A percentile compares a stretch with the other conserved stretches of the same genome.
phyloP scores from a whole-genome alignment of 495 filamentous ascomycete species.

The Lasiosphaeriaceae sp. region DNA sequence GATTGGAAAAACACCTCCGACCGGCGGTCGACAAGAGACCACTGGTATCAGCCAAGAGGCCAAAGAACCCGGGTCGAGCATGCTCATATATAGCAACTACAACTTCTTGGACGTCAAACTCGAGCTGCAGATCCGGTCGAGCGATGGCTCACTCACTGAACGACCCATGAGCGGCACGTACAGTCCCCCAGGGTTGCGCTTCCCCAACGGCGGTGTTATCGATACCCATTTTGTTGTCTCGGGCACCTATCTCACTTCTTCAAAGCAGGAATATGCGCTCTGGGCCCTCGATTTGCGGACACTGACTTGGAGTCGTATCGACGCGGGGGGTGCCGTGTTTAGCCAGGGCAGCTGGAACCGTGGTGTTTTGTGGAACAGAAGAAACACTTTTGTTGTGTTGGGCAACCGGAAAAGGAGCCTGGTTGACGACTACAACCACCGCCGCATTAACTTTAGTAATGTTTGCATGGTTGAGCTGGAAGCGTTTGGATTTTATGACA shows the following conservation, averaged over 20 bases:
- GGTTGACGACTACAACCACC: slow-evolving; percentile 98
- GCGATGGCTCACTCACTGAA: slow-evolving; percentile 81
- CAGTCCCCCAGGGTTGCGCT: slow-evolving; percentile 86
- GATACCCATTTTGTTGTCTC: slow-evolving; percentile 95
- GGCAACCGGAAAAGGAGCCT: slow-evolving; percentile 88
- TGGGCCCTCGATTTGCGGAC: slow-evolving; percentile 90
- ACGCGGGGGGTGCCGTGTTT: slow-evolving; percentile 91
- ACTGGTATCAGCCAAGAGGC: slow-evolving; percentile 43
- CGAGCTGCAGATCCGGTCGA: slow-evolving; percentile 80
- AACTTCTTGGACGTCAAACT: slow-evolving; percentile 97
- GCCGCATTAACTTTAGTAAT: slow-evolving; percentile 95
- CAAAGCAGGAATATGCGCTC: slow-evolving; percentile 95
- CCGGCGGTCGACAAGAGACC: slow-evolving; percentile 27
- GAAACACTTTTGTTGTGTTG: slow-evolving; percentile 91
- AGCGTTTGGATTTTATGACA: slow-evolving; percentile 95
- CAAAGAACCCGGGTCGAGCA: slow-evolving; percentile 66
- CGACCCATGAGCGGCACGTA: slow-evolving; percentile 83
- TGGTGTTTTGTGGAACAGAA: slow-evolving; percentile 84
- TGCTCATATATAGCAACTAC: slow-evolving; percentile 99
- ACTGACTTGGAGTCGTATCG: slow-evolving; percentile 89
- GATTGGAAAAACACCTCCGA: slow-evolving; percentile 56
- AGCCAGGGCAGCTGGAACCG: slow-evolving; percentile 96
- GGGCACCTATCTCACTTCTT: slow-evolving; percentile 93
- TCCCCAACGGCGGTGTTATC: slow-evolving; percentile 91
- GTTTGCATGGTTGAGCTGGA: slow-evolving; percentile 95